phyloP scores from a whole-genome alignment of 2,329 filamentous ascomycete genomes.

The Hypoxylon sp. region DNA sequence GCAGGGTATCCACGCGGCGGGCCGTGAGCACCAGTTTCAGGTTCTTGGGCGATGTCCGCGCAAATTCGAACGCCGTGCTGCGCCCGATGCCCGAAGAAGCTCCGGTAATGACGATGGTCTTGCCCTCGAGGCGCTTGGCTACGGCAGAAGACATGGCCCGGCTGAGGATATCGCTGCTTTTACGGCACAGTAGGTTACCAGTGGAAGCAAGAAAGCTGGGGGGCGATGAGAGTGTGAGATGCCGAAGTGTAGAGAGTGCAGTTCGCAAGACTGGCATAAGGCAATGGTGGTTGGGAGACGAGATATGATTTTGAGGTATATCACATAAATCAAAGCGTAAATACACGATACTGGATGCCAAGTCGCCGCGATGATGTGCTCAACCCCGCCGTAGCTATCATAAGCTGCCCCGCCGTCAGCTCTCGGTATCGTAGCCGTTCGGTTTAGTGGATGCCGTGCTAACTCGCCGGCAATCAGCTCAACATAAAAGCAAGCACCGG shows the following conservation, averaged over 20 bases:
- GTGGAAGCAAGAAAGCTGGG: slow-evolving; percentile 1
- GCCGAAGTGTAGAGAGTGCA: slow-evolving; percentile 31
- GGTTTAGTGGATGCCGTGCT: slow-evolving; percentile 23
- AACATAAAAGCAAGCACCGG: neutral
- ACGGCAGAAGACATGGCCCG: slow-evolving; percentile 67
- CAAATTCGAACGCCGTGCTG: slow-evolving; percentile 89
- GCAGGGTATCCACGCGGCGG: slow-evolving; percentile 82
- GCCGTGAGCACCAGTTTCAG: slow-evolving; percentile 90
- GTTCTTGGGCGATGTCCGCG: slow-evolving; percentile 80
- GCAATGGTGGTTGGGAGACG: neutral
- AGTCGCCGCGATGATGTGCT: slow-evolving; percentile 38
- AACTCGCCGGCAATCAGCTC: neutral
- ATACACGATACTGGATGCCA: slow-evolving; percentile 18
- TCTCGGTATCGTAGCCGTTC: slow-evolving; percentile 35
- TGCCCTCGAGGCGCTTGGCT: slow-evolving; percentile 87
- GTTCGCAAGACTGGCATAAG: slow-evolving; percentile 39
- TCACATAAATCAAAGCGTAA: slow-evolving; percentile 2
- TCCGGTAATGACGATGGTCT: slow-evolving; percentile 91
- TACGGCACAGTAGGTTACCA: neutral
- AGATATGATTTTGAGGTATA: neutral
- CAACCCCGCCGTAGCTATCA: slow-evolving; percentile 34
- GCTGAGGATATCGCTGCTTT: slow-evolving; percentile 13
- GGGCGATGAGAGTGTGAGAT: slow-evolving; percentile 18
- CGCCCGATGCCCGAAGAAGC: slow-evolving; percentile 93
- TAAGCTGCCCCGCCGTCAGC: slow-evolving; percentile 35